phyloP scores from a whole-genome alignment of 176 grass and related monocot species.

The Echinochloa phyllopogon region DNA sequence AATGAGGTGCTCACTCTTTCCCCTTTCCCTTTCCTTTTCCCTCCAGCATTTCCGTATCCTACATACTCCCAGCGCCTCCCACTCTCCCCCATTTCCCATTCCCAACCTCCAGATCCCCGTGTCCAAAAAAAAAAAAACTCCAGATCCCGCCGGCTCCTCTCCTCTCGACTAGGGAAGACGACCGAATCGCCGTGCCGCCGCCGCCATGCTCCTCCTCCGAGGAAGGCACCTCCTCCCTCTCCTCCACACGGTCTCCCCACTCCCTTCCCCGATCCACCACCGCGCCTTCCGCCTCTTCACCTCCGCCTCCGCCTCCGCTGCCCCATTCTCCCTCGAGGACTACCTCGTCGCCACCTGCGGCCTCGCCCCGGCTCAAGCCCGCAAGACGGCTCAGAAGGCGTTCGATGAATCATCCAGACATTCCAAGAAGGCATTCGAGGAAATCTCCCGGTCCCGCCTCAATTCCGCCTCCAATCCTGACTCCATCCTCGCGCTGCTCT shows the following conservation, averaged over 20 bases:
- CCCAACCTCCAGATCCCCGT: too few relatives aligned
- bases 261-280: background rate
- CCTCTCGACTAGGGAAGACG: too few relatives aligned
- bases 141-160: too few relatives aligned
- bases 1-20: too few relatives aligned
- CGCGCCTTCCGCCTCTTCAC: background rate
- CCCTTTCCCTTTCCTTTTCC: too few relatives aligned
- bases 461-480: slow-evolving; percentile 30
- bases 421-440: background rate
- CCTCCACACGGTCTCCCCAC: background rate
- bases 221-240: background rate
- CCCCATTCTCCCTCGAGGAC: slow-evolving; percentile 41
- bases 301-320: background rate
- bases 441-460: background rate
- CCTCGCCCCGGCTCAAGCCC: slow-evolving; percentile 35
- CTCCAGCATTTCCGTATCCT: too few relatives aligned
- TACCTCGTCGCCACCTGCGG: slow-evolving; percentile 53
- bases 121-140: too few relatives aligned
- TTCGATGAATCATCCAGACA: background rate
- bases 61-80: too few relatives aligned
- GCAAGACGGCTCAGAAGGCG: background rate
- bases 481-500: slow-evolving; percentile 35
- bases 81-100: too few relatives aligned
- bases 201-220: slow-evolving; percentile 16
- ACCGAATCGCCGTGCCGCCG: background rate